A percentile compares a stretch with the other conserved stretches of the same genome.
phyloP scores from a whole-genome alignment of 2,329 filamentous ascomycete genomes.

The Sarocladium kiliense region DNA sequence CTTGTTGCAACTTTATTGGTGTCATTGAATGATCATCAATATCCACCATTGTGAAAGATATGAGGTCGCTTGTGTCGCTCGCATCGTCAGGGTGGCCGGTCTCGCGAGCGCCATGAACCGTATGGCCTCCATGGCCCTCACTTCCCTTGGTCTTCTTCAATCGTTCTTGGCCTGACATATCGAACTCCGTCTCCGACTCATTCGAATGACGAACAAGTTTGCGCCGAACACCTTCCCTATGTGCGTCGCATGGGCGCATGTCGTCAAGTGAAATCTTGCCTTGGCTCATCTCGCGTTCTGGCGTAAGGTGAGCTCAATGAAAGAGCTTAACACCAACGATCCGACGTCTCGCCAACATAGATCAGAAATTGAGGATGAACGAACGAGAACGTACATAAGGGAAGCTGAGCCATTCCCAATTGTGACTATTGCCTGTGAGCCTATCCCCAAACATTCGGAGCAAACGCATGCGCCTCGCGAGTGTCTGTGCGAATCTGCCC shows the following conservation, averaged over 20 bases:
- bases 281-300: background rate
- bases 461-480: too few relatives aligned
- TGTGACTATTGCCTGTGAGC: too few relatives aligned
- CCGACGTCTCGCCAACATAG: too few relatives aligned
- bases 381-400: too few relatives aligned
- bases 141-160: background rate
- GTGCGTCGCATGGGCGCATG: constrained; percentile 9
- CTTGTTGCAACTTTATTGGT: background rate
- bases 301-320: background rate
- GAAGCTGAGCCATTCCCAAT: too few relatives aligned
- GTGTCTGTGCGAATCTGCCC: too few relatives aligned
- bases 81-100: background rate
- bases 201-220: background rate
- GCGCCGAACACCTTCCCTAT: background rate
- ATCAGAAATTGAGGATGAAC: too few relatives aligned
- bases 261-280: constrained; percentile 14
- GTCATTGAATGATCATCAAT: background rate
- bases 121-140: background rate
- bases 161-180: background rate
- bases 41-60: background rate
- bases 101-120: background rate
- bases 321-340: too few relatives aligned
- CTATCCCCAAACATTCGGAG: too few relatives aligned
- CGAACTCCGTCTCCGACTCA: background rate
- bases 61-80: constrained; percentile 9